These are phyloP conservation scores for Hortiboletus rubellus DNA, from an alignment of 1,284 basidiomycete genomes.

Conservation along the genomic window DNA sequence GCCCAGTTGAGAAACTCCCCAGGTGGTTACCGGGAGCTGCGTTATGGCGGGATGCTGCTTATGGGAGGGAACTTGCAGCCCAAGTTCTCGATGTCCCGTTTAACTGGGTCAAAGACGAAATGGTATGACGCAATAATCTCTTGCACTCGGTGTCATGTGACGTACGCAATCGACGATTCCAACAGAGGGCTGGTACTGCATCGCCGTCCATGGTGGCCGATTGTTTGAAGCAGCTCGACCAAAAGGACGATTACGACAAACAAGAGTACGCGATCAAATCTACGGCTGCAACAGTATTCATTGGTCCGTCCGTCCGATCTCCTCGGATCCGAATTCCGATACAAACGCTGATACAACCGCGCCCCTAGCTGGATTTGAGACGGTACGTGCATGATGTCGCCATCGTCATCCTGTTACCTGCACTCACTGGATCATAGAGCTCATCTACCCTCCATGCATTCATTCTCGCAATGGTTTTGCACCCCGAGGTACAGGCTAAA, in stretches of 20 bases:
- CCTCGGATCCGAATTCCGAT: not conserved
- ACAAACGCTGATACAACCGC: not conserved
- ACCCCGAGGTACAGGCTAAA: slow-evolving; percentile 38
- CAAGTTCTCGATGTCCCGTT: slow-evolving; percentile 27
- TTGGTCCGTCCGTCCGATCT: slow-evolving; percentile 17
- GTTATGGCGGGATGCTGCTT: slow-evolving; percentile 36
- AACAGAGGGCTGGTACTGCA: slow-evolving; percentile 18
- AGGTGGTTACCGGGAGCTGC: slow-evolving; percentile 43
- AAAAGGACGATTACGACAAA: slow-evolving; percentile 13
- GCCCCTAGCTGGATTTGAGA: slow-evolving; percentile 29
- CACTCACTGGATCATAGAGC: slow-evolving; percentile 17
- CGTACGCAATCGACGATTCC: not conserved
- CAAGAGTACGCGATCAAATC: slow-evolving; percentile 29
- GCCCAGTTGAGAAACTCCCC: slow-evolving; percentile 42
- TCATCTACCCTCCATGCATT: slow-evolving; percentile 31
- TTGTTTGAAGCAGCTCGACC: slow-evolving; percentile 18
- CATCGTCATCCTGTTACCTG: not conserved
- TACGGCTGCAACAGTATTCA: slow-evolving; percentile 22
- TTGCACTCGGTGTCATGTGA: not conserved
- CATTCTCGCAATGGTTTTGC: slow-evolving; percentile 40
- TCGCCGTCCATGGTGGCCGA: slow-evolving; percentile 28
- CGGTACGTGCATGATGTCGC: slow-evolving; percentile 17
- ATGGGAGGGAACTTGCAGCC: slow-evolving; percentile 11
- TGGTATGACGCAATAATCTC: slow-evolving; percentile 15
- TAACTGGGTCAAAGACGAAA: slow-evolving; percentile 20